A percentile compares a stretch with the other conserved stretches of the same genome.
Evolutionary conservation across 2,329 filamentous ascomycete genomes (phyloP).

Genomic region (Trichothecium roseum): DNA sequence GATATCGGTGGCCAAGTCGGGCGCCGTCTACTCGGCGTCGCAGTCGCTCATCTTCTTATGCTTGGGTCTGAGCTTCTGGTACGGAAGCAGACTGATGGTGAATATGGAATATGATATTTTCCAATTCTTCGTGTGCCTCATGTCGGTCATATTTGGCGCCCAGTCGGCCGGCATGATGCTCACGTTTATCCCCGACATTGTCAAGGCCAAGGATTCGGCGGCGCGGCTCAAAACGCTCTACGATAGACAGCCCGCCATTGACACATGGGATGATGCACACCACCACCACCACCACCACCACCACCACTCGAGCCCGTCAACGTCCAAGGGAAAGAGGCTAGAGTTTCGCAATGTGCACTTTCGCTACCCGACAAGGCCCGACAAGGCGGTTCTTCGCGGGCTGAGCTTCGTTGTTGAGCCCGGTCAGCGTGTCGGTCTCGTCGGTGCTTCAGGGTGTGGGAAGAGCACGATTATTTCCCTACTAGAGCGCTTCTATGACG

Average conservation of each 20-base stretch:
- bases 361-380: conserved; percentile 83
- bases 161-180: conserved; percentile 87
- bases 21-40: conserved; percentile 47
- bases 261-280: conserved; percentile 67
- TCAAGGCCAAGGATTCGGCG: conserved; percentile 81
- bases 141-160: conserved; percentile 78
- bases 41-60: conserved; percentile 70
- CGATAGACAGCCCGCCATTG: conserved; percentile 61
- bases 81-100: conserved; percentile 67
- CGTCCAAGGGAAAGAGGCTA: conserved; percentile 44
- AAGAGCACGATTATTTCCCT: conserved; percentile 91
- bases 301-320: conserved; percentile 75
- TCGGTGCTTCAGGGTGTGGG: conserved; percentile 88
- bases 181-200: conserved; percentile 85
- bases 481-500: conserved; percentile 90
- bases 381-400: conserved; percentile 7
- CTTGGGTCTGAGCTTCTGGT: conserved; percentile 83
- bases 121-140: conserved; percentile 88
- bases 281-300: too few relatives aligned
- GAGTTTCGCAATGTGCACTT: conserved; percentile 93
- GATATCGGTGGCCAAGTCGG: too few relatives aligned
- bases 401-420: conserved; percentile 47
- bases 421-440: conserved; percentile 54
- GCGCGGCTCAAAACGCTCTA: conserved; percentile 73
- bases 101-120: conserved; percentile 64